These are phyloP conservation scores for Neurospora sp. DNA, from an alignment of 495 filamentous ascomycete species.

Conservation along the genomic window DNA sequence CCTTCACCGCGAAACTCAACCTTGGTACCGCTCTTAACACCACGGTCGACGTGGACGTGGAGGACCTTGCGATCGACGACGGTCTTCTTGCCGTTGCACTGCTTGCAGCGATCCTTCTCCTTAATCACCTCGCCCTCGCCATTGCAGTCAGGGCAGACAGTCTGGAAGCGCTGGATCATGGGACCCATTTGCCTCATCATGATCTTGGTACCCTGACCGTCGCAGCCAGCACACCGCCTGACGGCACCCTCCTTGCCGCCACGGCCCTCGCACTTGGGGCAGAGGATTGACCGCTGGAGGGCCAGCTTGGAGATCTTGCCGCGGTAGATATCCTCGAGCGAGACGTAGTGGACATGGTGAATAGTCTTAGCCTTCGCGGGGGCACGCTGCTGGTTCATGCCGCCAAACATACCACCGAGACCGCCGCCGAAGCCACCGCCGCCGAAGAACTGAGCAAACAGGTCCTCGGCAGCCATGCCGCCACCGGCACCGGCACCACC, in stretches of 20 bases:
- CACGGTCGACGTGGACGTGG: constrained; percentile 93
- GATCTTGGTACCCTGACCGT: constrained; percentile 94
- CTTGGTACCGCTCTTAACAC: constrained; percentile 87
- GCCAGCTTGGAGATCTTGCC: constrained; percentile 97
- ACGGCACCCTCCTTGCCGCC: constrained; percentile 97
- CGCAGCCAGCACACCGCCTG: constrained; percentile 80
- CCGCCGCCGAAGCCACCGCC: constrained; percentile 68
- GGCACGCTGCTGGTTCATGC: constrained; percentile 60
- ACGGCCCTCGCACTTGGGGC: constrained; percentile 85
- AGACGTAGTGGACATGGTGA: constrained; percentile 95
- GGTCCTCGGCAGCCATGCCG: constrained; percentile 93
- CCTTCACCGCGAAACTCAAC: constrained; percentile 94
- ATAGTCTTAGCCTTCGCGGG: constrained; percentile 94
- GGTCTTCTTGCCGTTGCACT: constrained; percentile 93
- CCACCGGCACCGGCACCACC: constrained; percentile 65
- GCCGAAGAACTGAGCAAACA: constrained; percentile 97
- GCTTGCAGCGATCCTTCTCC: constrained; percentile 93
- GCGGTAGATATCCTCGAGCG: constrained; percentile 93
- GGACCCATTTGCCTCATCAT: constrained; percentile 99
- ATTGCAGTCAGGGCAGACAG: constrained; percentile 94
- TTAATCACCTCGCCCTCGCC: constrained; percentile 94
- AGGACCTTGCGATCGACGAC: constrained; percentile 94
- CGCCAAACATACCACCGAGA: constrained; percentile 74
- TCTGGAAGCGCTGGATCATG: constrained; percentile 99
- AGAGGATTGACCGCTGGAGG: constrained; percentile 95